Evolutionary conservation across 306 rosid genomes (phyloP).

Genomic region (Corylus avellana): DNA sequence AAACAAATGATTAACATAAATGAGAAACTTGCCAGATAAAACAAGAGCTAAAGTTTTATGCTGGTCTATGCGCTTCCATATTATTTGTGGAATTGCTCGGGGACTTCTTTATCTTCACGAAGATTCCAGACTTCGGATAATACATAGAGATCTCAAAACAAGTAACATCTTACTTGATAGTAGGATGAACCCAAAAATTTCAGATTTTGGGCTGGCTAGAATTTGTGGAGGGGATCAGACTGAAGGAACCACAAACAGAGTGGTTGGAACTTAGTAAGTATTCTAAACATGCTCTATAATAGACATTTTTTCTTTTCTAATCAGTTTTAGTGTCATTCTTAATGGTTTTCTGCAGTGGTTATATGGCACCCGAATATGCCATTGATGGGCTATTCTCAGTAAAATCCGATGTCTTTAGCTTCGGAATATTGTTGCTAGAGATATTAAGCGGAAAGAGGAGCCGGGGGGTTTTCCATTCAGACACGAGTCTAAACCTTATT

Average conservation of each 20-base stretch:
- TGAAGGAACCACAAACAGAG: constrained; percentile 43
- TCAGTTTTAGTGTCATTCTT: neutral
- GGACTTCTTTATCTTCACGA: constrained; percentile 61
- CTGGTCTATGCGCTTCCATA: constrained; percentile 48
- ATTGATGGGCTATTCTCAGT: constrained; percentile 50
- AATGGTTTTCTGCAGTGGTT: constrained; percentile 44
- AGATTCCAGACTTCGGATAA: constrained; percentile 56
- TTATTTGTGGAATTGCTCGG: constrained; percentile 50
- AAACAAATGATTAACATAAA: constrained; percentile 3
- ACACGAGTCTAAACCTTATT: constrained; percentile 44
- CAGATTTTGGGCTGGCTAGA: constrained; percentile 64
- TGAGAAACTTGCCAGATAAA: constrained; percentile 29
- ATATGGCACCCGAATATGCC: constrained; percentile 65
- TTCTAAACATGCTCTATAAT: neutral
- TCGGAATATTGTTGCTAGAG: constrained; percentile 59
- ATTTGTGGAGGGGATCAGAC: constrained; percentile 48
- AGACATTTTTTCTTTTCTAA: neutral
- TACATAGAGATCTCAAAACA: constrained; percentile 57
- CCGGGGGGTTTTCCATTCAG: constrained; percentile 33
- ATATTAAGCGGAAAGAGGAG: constrained; percentile 46
- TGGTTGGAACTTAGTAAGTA: constrained; percentile 60
- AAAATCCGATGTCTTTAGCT: constrained; percentile 64
- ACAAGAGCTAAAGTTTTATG: constrained; percentile 18
- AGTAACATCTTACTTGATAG: constrained; percentile 53
- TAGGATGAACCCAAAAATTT: constrained; percentile 59